Evolutionary conservation across 2,329 filamentous ascomycete species (phyloP).

Genomic region (Mycocentrospora acerina): DNA sequence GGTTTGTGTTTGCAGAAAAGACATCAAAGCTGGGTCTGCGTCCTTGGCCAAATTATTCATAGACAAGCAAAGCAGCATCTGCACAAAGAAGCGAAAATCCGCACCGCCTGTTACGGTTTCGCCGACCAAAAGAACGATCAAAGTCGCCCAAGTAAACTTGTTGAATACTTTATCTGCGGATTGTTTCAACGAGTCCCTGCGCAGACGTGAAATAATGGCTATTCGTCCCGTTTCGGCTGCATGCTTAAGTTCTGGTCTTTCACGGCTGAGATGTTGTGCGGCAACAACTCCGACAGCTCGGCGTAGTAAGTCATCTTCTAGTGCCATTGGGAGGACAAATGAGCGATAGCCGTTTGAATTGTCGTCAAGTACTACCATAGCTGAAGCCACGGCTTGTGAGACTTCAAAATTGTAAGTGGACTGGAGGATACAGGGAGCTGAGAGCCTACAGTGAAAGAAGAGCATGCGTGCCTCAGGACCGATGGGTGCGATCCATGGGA

Average conservation of each 20-base stretch:
- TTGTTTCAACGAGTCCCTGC: conserved; percentile 31
- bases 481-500: conserved; percentile 28
- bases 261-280: conserved; percentile 42
- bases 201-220: conserved; percentile 41
- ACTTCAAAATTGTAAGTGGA: conserved; percentile 21
- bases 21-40: not conserved
- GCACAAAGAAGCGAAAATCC: conserved; percentile 42
- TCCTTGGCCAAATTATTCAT: no score
- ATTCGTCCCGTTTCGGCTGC: conserved; percentile 40
- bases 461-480: conserved; percentile 37
- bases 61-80: conserved; percentile 40
- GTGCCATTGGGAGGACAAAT: conserved; percentile 44
- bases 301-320: conserved; percentile 38
- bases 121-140: conserved; percentile 44
- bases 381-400: conserved; percentile 40
- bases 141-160: conserved; percentile 41
- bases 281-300: conserved; percentile 45
- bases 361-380: conserved; percentile 45
- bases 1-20: conserved; percentile 9
- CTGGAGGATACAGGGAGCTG: no score
- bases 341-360: conserved; percentile 44
- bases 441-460: conserved; percentile 39
- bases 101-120: conserved; percentile 46
- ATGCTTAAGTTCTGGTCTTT: conserved; percentile 30
- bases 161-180: conserved; percentile 37